phyloP scores from a whole-genome alignment of 345 rosid species.

The Abelmoschus esculentus region DNA sequence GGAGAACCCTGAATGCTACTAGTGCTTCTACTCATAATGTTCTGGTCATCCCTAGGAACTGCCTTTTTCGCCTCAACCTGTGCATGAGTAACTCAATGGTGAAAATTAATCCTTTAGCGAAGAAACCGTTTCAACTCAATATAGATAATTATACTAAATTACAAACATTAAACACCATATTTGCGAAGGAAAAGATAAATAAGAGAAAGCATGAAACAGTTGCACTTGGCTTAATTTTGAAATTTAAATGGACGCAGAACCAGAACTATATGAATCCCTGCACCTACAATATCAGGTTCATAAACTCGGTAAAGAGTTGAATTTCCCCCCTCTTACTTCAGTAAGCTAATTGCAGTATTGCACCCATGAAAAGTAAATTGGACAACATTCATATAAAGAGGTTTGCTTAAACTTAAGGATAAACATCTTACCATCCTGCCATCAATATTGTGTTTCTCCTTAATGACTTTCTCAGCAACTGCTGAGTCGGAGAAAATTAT shows the following conservation, averaged over 20 bases:
- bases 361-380: background rate
- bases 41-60: slow-evolving; percentile 82
- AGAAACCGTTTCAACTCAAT: background rate
- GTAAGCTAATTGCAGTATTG: background rate
- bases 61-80: slow-evolving; percentile 84
- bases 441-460: slow-evolving; percentile 82
- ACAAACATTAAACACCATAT: background rate
- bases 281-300: slow-evolving; percentile 29
- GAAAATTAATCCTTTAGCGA: slow-evolving; percentile 15
- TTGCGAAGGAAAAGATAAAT: too few relatives aligned
- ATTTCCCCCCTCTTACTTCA: slow-evolving; percentile 7
- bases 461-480: slow-evolving; percentile 83
- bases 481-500: slow-evolving; percentile 86
- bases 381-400: slow-evolving; percentile 1
- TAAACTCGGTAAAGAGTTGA: slow-evolving; percentile 14
- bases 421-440: slow-evolving; percentile 72
- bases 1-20: slow-evolving; percentile 62
- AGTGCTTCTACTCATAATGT: slow-evolving; percentile 35
- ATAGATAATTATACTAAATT: too few relatives aligned
- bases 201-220: too few relatives aligned
- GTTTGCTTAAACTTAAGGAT: background rate
- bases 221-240: slow-evolving; percentile 8
- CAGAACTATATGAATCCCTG: slow-evolving; percentile 24
- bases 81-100: slow-evolving; percentile 17
- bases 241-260: slow-evolving; percentile 24